These are phyloP conservation scores for Leccinum fallax DNA, from an alignment of 1,284 basidiomycete species.

Conservation along the genomic window DNA sequence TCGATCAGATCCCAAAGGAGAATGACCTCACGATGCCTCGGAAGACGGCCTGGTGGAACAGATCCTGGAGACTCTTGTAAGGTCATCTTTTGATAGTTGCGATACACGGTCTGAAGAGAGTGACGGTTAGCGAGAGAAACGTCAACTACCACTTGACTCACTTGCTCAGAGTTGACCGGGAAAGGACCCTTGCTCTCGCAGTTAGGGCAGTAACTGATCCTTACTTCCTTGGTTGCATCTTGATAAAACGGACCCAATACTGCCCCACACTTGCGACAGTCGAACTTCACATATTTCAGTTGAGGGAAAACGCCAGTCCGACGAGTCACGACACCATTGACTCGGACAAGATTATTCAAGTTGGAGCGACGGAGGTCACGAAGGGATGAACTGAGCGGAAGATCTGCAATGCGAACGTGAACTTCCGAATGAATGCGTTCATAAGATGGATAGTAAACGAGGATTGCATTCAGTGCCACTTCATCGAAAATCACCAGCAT, in stretches of 20 bases:
- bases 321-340: constrained; percentile 96
- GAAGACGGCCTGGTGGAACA: constrained; percentile 95
- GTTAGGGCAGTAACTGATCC: constrained; percentile 91
- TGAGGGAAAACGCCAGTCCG: constrained; percentile 98
- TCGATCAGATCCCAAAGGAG: constrained; percentile 98
- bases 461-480: constrained; percentile 91
- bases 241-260: constrained; percentile 97
- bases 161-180: constrained; percentile 94
- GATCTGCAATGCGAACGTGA: constrained; percentile 94
- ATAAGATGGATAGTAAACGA: constrained; percentile 95
- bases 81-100: constrained; percentile 99
- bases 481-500: constrained; percentile 97
- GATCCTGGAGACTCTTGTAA: constrained; percentile 98
- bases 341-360: constrained; percentile 94
- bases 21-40: constrained; percentile 95
- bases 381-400: constrained; percentile 87
- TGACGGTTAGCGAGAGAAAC: neutral
- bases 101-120: constrained; percentile 85
- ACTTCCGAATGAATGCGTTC: constrained; percentile 98
- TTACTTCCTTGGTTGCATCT: constrained; percentile 93
- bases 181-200: constrained; percentile 97
- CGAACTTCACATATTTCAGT: constrained; percentile 99
- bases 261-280: constrained; percentile 91
- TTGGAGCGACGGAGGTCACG: constrained; percentile 93
- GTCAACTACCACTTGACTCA: constrained; percentile 29